Evolutionary conservation across 495 filamentous ascomycete genomes (phyloP).

Genomic region (Mytilinidion resinicola): DNA sequence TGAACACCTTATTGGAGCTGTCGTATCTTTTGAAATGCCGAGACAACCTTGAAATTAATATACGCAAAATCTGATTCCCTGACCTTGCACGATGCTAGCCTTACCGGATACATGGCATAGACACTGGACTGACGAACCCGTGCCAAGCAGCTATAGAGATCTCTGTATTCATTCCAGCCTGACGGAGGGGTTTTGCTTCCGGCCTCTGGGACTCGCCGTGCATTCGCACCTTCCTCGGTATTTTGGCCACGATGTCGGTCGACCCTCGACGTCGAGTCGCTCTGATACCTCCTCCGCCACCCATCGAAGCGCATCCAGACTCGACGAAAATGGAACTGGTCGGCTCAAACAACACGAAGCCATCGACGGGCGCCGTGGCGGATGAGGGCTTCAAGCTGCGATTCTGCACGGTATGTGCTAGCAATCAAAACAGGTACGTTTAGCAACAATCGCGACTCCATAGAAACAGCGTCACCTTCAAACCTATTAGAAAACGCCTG

Average conservation of each 20-base stretch:
- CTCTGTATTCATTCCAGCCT: too few relatives aligned
- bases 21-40: conserved; percentile 61
- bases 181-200: background rate
- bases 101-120: too few relatives aligned
- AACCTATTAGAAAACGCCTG: background rate
- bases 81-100: conserved; percentile 14
- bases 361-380: conserved; percentile 23
- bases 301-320: conserved; percentile 34
- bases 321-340: conserved; percentile 29
- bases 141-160: too few relatives aligned
- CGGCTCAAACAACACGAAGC: conserved; percentile 44
- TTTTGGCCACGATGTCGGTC: conserved; percentile 42
- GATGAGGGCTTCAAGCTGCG: conserved; percentile 63
- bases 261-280: conserved; percentile 53
- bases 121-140: conserved; percentile 5
- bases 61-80: conserved; percentile 40
- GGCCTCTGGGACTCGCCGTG: background rate
- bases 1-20: conserved; percentile 93
- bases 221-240: too few relatives aligned
- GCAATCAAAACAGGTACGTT: conserved; percentile 83
- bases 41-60: conserved; percentile 44
- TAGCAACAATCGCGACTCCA: background rate
- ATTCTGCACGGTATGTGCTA: conserved; percentile 98
- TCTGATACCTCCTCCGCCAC: conserved; percentile 50
- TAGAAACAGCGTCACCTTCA: background rate